These are phyloP conservation scores for Botryotinia narcissicola DNA, from an alignment of 2,329 filamentous ascomycete species.

Conservation along the genomic window DNA sequence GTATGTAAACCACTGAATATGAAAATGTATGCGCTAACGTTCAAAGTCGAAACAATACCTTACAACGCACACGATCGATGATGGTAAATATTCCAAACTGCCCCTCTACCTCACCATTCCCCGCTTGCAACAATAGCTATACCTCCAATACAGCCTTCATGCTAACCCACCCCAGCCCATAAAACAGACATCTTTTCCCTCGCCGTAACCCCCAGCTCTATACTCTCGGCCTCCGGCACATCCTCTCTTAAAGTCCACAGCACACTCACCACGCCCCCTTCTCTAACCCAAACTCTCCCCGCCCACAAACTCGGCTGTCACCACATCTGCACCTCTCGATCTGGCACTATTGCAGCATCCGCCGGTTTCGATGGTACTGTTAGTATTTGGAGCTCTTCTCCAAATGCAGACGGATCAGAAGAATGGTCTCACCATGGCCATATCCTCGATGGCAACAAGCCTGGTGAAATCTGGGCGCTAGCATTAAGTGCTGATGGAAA, in stretches of 20 bases:
- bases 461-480: constrained; percentile 81
- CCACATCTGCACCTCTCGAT: constrained; percentile 70
- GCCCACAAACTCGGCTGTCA: constrained; percentile 87
- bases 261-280: constrained; percentile 67
- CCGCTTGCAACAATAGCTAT: not conserved
- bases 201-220: constrained; percentile 67
- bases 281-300: constrained; percentile 74
- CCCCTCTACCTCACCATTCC: not conserved
- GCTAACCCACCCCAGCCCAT: constrained; percentile 59
- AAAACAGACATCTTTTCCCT: constrained; percentile 81
- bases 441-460: constrained; percentile 53
- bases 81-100: constrained; percentile 55
- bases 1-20: constrained; percentile 25
- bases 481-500: constrained; percentile 80
- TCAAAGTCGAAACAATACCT: constrained; percentile 97
- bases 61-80: constrained; percentile 84
- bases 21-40: constrained; percentile 24
- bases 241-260: constrained; percentile 79
- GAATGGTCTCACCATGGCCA: constrained; percentile 52
- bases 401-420: constrained; percentile 35
- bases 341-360: constrained; percentile 73
- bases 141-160: not conserved
- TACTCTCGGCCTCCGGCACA: constrained; percentile 83
- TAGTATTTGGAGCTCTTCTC: constrained; percentile 72
- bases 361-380: constrained; percentile 88